A percentile compares a stretch with the other conserved stretches of the same genome.
Conservation (phyloP, 495 filamentous ascomycete genomes). For the Physcia stellaris region DNA sequence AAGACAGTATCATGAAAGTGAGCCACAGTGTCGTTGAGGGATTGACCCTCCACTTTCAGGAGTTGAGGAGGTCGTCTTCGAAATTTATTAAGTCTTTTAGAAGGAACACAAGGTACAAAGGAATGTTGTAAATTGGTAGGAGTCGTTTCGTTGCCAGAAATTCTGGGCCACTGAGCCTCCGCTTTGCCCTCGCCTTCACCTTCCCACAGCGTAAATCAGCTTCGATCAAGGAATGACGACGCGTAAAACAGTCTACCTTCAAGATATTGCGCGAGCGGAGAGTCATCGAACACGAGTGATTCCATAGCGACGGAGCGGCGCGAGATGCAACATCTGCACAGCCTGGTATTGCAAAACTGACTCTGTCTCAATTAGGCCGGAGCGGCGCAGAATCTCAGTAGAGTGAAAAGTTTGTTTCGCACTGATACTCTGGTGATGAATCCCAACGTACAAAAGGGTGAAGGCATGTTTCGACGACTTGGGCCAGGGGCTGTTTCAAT, state of each 20-base stretch:
- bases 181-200: constrained; percentile 35
- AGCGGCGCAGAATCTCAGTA: too few species aligned
- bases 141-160: too few species aligned
- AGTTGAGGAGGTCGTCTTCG: constrained; percentile 50
- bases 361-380: too few species aligned
- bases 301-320: constrained; percentile 58
- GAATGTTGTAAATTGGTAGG: constrained; percentile 32
- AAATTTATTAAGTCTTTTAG: constrained; percentile 52
- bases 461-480: too few species aligned
- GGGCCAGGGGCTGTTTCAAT: too few species aligned
- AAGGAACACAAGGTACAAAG: constrained; percentile 65
- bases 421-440: too few species aligned
- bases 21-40: constrained; percentile 30
- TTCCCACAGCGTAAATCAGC: constrained; percentile 10
- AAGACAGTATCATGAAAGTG: constrained; percentile 45
- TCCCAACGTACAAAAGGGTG: too few species aligned
- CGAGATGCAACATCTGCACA: too few species aligned
- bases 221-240: too few species aligned
- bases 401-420: too few species aligned
- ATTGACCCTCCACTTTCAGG: constrained; percentile 42
- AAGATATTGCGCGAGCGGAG: constrained; percentile 84
- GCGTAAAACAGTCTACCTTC: constrained; percentile 81
- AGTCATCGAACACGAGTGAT: constrained; percentile 77
- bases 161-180: constrained; percentile 28
- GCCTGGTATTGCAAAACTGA: too few species aligned